Evolutionary conservation across 75 land plant genomes (phyloP).

Genomic region (Pseudotsuga menziesii): DNA sequence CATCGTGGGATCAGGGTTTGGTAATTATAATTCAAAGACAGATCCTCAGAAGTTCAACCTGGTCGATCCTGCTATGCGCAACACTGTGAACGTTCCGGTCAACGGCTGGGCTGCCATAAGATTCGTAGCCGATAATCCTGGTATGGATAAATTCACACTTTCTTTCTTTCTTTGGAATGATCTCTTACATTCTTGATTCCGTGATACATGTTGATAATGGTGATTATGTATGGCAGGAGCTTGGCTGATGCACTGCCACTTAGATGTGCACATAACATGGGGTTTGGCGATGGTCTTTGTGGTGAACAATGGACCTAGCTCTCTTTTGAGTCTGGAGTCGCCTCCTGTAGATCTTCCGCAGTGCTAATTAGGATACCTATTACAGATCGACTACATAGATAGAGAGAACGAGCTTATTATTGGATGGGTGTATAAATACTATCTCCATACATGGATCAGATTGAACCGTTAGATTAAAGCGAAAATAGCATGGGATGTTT

Average conservation of each 20-base stretch:
- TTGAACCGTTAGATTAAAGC: too few relatives aligned
- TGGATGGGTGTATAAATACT: too few relatives aligned
- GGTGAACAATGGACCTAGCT: slow-evolving; percentile 27
- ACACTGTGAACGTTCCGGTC: slow-evolving; percentile 32
- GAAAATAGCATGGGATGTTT: too few relatives aligned
- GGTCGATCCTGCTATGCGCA: slow-evolving; percentile 34
- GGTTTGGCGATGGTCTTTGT: slow-evolving; percentile 42
- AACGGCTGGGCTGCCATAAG: slow-evolving; percentile 44
- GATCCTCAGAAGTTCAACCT: slow-evolving; percentile 31
- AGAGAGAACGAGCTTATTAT: too few relatives aligned
- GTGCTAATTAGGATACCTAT: slow-evolving; percentile 7
- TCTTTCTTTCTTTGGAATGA: too few relatives aligned
- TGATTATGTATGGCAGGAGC: slow-evolving; percentile 19
- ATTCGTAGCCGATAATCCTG: slow-evolving; percentile 48
- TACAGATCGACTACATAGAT: too few relatives aligned
- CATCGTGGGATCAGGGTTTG: slow-evolving; percentile 40
- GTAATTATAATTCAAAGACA: slow-evolving; percentile 26
- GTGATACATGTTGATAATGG: too few relatives aligned
- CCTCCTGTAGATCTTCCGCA: slow-evolving; percentile 38
- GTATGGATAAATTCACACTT: slow-evolving; percentile 12
- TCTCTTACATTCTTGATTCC: not conserved
- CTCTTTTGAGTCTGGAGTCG: slow-evolving; percentile 14
- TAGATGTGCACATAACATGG: slow-evolving; percentile 35
- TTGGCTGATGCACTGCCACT: slow-evolving; percentile 47
- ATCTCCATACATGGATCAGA: too few relatives aligned